A percentile compares a stretch with the other conserved stretches of the same genome.
These are phyloP conservation scores for Monosporascus sp. DNA, from an alignment of 2,329 filamentous ascomycete species.

Conservation along the genomic window DNA sequence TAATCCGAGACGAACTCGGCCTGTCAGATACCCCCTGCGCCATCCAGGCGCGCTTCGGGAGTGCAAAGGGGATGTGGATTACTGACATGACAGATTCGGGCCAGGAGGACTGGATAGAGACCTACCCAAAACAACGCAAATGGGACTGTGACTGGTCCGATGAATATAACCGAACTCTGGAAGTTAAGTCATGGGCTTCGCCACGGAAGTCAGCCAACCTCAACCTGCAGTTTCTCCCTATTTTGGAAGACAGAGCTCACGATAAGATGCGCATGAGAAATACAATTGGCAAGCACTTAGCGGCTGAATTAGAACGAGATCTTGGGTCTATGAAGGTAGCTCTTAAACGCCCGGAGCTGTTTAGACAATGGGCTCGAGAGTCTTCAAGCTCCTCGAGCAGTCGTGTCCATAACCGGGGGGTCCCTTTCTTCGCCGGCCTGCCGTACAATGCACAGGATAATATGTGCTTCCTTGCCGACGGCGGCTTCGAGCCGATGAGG, in stretches of 20 bases:
- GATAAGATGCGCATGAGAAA: slow-evolving; percentile 35
- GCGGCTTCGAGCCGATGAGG: slow-evolving; percentile 47
- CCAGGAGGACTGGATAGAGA: slow-evolving; percentile 54
- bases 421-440: slow-evolving; percentile 39
- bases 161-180: slow-evolving; percentile 41
- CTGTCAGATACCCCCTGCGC: slow-evolving; percentile 48
- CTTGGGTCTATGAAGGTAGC: slow-evolving; percentile 42
- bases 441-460: slow-evolving; percentile 38
- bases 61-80: slow-evolving; percentile 69
- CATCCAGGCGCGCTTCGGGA: slow-evolving; percentile 61
- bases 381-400: slow-evolving; percentile 16
- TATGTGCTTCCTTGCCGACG: slow-evolving; percentile 45
- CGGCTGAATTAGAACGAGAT: slow-evolving; percentile 41
- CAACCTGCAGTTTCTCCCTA: slow-evolving; percentile 59
- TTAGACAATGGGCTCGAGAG: slow-evolving; percentile 46
- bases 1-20: slow-evolving; percentile 42
- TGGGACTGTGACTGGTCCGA: slow-evolving; percentile 46
- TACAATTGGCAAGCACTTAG: slow-evolving; percentile 40
- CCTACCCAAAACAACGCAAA: slow-evolving; percentile 60
- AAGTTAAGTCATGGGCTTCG: slow-evolving; percentile 45
- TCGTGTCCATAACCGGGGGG: slow-evolving; percentile 29
- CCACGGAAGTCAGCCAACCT: slow-evolving; percentile 43
- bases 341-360: slow-evolving; percentile 37
- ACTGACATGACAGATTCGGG: slow-evolving; percentile 41
- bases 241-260: slow-evolving; percentile 52